phyloP scores from a whole-genome alignment of 192 early-diverging fungal species.

The Backusella tuberculispora region DNA sequence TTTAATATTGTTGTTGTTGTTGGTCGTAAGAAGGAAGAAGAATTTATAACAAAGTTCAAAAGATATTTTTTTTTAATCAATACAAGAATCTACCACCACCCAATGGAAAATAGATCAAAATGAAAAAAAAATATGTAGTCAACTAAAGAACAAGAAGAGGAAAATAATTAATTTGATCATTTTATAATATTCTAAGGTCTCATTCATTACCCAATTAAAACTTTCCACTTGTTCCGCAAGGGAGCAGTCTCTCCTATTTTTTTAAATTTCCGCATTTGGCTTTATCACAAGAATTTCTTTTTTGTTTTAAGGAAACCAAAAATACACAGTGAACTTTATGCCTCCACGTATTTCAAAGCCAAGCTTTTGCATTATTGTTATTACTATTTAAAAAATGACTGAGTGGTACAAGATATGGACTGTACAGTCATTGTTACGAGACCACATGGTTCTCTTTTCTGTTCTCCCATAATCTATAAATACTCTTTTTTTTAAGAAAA shows the following conservation, averaged over 20 bases:
- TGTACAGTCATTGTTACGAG: no score
- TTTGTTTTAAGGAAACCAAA: neutral
- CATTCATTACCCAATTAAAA: conserved; percentile 18
- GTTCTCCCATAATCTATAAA: neutral
- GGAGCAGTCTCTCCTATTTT: conserved; percentile 2
- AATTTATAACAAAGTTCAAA: conserved; percentile 19
- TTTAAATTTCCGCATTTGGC: conserved; percentile 13
- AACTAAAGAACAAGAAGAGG: conserved; percentile 23
- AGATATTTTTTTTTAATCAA: neutral
- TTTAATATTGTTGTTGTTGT: conserved; percentile 4
- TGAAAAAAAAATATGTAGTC: conserved; percentile 6
- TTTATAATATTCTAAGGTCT: neutral
- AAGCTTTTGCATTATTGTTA: neutral
- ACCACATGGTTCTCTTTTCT: no score
- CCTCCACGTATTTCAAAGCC: neutral
- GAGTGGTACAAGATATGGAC: neutral
- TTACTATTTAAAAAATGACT: no score
- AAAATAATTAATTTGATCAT: neutral
- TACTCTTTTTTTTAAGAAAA: neutral
- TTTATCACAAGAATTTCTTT: neutral
- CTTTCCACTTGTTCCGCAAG: conserved; percentile 16
- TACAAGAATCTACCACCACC: conserved; percentile 37
- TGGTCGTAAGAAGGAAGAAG: neutral
- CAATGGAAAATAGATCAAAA: conserved; percentile 36
- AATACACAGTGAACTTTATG: neutral